A percentile compares a stretch with the other conserved stretches of the same genome.
Conservation (phyloP, 805 yeast genomes). For the Kuraishia borneana region DNA sequence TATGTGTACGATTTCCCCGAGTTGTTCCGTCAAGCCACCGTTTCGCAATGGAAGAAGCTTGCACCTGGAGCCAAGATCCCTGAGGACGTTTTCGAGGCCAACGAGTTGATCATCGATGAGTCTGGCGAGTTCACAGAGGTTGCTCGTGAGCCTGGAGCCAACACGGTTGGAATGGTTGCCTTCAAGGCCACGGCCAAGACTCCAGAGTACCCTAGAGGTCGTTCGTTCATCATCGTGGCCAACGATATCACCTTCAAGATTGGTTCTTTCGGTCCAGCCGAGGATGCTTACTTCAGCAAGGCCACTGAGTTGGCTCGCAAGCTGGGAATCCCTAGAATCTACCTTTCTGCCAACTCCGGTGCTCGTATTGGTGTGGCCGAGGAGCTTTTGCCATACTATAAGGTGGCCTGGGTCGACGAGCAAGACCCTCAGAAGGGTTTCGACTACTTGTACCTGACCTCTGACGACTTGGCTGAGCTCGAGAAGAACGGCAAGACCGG, state of each 20-base stretch:
- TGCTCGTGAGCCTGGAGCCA: constrained; percentile 92
- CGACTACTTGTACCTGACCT: constrained; percentile 71
- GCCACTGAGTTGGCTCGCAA: constrained; percentile 88
- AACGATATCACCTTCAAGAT: constrained; percentile 96
- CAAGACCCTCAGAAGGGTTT: constrained; percentile 76
- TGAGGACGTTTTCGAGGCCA: constrained; percentile 65
- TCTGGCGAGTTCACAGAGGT: constrained; percentile 76
- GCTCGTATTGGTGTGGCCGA: constrained; percentile 98
- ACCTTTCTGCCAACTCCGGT: constrained; percentile 97
- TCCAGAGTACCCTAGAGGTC: constrained; percentile 94
- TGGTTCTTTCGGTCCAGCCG: constrained; percentile 98
- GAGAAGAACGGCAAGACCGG: constrained; percentile 49
- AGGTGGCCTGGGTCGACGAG: constrained; percentile 87
- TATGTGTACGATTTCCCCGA: constrained; percentile 99
- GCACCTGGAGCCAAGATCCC: constrained; percentile 48
- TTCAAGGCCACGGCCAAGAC: constrained; percentile 86
- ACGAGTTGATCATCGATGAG: constrained; percentile 81
- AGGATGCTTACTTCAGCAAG: constrained; percentile 83
- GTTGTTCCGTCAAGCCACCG: constrained; percentile 85
- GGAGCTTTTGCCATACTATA: constrained; percentile 79
- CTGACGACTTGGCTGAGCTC: constrained; percentile 48
- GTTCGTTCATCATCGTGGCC: constrained; percentile 87
- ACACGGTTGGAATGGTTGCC: constrained; percentile 95
- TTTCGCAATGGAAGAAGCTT: constrained; percentile 71
- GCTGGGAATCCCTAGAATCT: constrained; percentile 89